These are phyloP conservation scores for Xenosphaeropsis pyriputrescens DNA, from an alignment of 2,329 filamentous ascomycete genomes.

Conservation along the genomic window DNA sequence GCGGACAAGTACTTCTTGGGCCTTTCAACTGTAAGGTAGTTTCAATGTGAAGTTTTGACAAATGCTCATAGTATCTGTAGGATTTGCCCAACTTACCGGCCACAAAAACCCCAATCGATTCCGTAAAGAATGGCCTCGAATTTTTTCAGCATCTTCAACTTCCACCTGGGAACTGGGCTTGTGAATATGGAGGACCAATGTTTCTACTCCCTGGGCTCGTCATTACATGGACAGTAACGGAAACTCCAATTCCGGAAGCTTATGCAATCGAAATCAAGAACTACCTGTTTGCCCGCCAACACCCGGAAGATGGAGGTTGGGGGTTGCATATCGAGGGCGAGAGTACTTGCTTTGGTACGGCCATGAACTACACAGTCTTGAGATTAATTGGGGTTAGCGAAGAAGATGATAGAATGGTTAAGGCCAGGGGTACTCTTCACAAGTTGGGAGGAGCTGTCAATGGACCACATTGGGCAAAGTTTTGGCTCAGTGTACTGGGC, in stretches of 20 bases:
- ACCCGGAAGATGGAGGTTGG: slow-evolving; percentile 90
- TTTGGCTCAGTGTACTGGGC: slow-evolving; percentile 78
- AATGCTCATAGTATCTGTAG: slow-evolving; percentile 26
- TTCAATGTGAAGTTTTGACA: background rate
- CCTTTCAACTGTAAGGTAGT: slow-evolving; percentile 51
- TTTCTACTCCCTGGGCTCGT: slow-evolving; percentile 82
- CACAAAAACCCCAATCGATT: slow-evolving; percentile 58
- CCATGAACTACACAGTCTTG: slow-evolving; percentile 73
- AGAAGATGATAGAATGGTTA: slow-evolving; percentile 74
- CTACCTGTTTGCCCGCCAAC: slow-evolving; percentile 74
- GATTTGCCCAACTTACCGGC: slow-evolving; percentile 56
- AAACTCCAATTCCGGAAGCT: slow-evolving; percentile 69
- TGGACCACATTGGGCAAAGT: slow-evolving; percentile 92
- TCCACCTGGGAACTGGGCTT: slow-evolving; percentile 83
- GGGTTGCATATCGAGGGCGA: slow-evolving; percentile 90
- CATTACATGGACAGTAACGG: slow-evolving; percentile 76
- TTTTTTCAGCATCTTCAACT: slow-evolving; percentile 89
- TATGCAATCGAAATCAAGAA: slow-evolving; percentile 82
- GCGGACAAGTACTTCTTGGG: slow-evolving; percentile 88
- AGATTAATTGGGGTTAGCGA: slow-evolving; percentile 71
- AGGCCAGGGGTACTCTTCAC: slow-evolving; percentile 70
- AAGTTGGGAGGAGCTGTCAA: slow-evolving; percentile 73
- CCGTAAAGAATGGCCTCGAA: slow-evolving; percentile 66
- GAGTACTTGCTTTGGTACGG: slow-evolving; percentile 80
- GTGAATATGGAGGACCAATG: slow-evolving; percentile 96